Evolutionary conservation across 345 rosid genomes (phyloP).

Genomic region (Rhodamnia argentea): DNA sequence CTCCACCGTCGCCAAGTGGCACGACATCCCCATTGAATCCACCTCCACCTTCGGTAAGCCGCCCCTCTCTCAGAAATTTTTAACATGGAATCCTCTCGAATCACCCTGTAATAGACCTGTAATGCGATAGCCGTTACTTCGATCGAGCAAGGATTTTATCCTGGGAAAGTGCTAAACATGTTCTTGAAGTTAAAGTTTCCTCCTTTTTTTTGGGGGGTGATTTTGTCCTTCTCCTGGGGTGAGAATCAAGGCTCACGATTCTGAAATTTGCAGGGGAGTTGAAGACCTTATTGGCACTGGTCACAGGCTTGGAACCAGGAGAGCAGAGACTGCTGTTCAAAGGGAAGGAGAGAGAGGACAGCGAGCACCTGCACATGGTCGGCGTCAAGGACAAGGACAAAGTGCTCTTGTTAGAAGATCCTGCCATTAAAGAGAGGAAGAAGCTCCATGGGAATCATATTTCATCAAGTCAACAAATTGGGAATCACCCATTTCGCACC

Average conservation of each 20-base stretch:
- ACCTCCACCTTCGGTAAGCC: constrained; percentile 82
- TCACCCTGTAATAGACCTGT: neutral
- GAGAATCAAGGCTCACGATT: neutral
- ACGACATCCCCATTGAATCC: constrained; percentile 64
- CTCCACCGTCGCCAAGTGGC: constrained; percentile 58
- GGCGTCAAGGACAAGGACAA: constrained; percentile 88
- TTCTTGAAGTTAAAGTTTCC: neutral
- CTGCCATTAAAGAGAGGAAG: constrained; percentile 74
- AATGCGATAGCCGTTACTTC: too few species aligned
- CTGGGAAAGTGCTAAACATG: neutral
- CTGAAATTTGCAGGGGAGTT: constrained; percentile 45
- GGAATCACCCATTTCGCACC: constrained; percentile 21
- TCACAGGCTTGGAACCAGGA: constrained; percentile 60
- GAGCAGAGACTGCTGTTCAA: constrained; percentile 82
- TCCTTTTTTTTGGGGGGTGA: neutral
- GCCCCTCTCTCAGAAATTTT: neutral
- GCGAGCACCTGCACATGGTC: constrained; percentile 81
- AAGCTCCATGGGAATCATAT: constrained; percentile 30
- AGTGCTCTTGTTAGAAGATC: constrained; percentile 72
- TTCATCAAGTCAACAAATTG: constrained; percentile 15
- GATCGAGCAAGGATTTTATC: neutral
- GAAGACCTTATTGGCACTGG: constrained; percentile 65
- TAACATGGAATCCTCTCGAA: neutral
- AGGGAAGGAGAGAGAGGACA: constrained; percentile 85
- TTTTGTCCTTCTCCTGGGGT: neutral